A percentile compares a stretch with the other conserved stretches of the same genome.
phyloP scores from a whole-genome alignment of 129 eudicot genomes.

The Flaveria trinervia region DNA sequence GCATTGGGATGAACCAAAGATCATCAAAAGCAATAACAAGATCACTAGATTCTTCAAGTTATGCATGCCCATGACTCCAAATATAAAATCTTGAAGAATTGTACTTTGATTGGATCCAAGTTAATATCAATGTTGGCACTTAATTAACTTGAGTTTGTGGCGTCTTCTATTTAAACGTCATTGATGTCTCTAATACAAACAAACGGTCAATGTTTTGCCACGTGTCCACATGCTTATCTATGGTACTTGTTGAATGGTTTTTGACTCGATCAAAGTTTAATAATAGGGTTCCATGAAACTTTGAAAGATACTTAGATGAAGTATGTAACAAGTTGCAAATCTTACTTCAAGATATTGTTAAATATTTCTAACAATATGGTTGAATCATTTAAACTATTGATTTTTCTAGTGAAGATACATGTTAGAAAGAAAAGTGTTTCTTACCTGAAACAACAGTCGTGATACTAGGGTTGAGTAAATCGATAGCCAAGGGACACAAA shows the following conservation, averaged over 20 bases:
- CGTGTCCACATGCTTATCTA: constrained; percentile 13
- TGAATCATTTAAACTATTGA: background rate
- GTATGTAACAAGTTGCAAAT: constrained; percentile 3
- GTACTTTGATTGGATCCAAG: constrained; percentile 20
- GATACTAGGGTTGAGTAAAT: background rate
- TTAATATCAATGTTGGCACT: constrained; percentile 3
- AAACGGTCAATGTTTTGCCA: constrained; percentile 28
- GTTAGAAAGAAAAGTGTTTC: background rate
- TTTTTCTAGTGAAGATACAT: background rate
- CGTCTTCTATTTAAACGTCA: constrained; percentile 11
- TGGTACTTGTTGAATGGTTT: background rate
- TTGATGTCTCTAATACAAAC: constrained; percentile 19
- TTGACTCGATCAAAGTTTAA: constrained; percentile 24
- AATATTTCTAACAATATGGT: background rate
- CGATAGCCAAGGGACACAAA: background rate
- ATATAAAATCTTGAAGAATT: background rate
- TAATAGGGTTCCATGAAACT: background rate
- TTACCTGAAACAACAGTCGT: background rate
- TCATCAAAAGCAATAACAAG: constrained; percentile 31
- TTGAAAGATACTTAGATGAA: background rate
- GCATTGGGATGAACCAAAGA: constrained; percentile 29
- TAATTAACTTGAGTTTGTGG: constrained; percentile 23
- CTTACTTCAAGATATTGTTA: background rate
- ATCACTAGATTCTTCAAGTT: constrained; percentile 23
- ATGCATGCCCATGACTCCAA: constrained; percentile 21